Evolutionary conservation across 768 basidiomycete genomes (phyloP).

Genomic region (Mrakia hoshinonis): DNA sequence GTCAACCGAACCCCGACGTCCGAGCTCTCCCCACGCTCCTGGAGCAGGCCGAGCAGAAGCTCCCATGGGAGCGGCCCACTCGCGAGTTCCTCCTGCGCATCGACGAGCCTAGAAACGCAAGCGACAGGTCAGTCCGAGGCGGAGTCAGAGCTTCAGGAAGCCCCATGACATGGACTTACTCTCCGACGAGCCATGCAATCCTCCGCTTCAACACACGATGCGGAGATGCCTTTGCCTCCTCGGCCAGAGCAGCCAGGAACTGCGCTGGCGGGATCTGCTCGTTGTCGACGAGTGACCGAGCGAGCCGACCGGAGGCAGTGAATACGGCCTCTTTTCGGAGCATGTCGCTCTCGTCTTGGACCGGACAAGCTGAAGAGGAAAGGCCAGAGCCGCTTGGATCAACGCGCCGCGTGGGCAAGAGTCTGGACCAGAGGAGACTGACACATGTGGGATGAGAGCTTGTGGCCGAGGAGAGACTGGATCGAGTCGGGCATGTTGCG

Average conservation of each 20-base stretch:
- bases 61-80: slow-evolving; percentile 10
- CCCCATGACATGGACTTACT: no score
- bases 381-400: not conserved
- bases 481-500: slow-evolving; percentile 18
- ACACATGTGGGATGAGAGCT: slow-evolving; percentile 16
- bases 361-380: not conserved
- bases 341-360: not conserved
- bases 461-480: slow-evolving; percentile 5
- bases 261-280: not conserved
- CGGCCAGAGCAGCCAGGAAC: slow-evolving; percentile 13
- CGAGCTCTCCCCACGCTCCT: not conserved
- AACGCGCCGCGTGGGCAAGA: not conserved
- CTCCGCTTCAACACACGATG: slow-evolving; percentile 18
- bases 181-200: slow-evolving; percentile 27
- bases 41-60: slow-evolving; percentile 7
- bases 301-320: slow-evolving; percentile 28
- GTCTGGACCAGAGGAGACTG: not conserved
- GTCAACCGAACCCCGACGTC: slow-evolving; percentile 23
- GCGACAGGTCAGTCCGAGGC: not conserved
- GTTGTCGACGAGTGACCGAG: slow-evolving; percentile 17
- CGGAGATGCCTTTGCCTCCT: not conserved
- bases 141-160: not conserved
- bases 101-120: slow-evolving; percentile 16
- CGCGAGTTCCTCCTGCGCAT: slow-evolving; percentile 27
- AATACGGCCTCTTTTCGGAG: slow-evolving; percentile 26